Evolutionary conservation across 2,329 filamentous ascomycete species (phyloP).

Genomic region (Clonostachys chloroleuca): DNA sequence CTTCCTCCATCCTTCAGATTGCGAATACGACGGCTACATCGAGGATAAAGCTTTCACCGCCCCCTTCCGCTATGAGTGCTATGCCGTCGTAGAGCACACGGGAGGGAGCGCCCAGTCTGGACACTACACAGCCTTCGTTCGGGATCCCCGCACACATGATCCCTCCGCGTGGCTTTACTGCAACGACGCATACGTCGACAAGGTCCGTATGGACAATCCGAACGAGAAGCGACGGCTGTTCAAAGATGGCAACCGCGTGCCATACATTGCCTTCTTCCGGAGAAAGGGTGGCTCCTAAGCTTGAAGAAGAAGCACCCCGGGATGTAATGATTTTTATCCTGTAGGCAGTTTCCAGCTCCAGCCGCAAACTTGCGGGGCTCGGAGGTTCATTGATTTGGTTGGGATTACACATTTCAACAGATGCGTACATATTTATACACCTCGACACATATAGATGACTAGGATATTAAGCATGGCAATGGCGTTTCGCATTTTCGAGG

Average conservation of each 20-base stretch:
- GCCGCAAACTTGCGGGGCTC: too few species aligned
- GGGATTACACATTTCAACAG: too few species aligned
- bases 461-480: too few species aligned
- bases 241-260: conserved; percentile 30
- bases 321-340: too few species aligned
- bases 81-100: conserved; percentile 76
- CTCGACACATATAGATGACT: too few species aligned
- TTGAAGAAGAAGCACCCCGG: not conserved
- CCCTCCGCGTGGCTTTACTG: conserved; percentile 42
- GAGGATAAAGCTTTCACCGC: conserved; percentile 34
- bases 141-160: conserved; percentile 43
- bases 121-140: conserved; percentile 74
- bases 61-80: conserved; percentile 78
- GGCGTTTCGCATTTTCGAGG: too few species aligned
- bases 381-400: too few species aligned
- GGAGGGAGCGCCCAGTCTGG: conserved; percentile 66
- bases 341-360: too few species aligned
- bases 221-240: conserved; percentile 33
- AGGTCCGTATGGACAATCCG: conserved; percentile 31
- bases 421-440: too few species aligned
- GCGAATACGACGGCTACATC: conserved; percentile 2
- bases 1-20: conserved; percentile 29
- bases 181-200: conserved; percentile 36
- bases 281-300: conserved; percentile 19
- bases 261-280: conserved; percentile 42